Evolutionary conservation across 208 protist genomes (phyloP).

Genomic region (Acanthamoeba triangularis): DNA sequence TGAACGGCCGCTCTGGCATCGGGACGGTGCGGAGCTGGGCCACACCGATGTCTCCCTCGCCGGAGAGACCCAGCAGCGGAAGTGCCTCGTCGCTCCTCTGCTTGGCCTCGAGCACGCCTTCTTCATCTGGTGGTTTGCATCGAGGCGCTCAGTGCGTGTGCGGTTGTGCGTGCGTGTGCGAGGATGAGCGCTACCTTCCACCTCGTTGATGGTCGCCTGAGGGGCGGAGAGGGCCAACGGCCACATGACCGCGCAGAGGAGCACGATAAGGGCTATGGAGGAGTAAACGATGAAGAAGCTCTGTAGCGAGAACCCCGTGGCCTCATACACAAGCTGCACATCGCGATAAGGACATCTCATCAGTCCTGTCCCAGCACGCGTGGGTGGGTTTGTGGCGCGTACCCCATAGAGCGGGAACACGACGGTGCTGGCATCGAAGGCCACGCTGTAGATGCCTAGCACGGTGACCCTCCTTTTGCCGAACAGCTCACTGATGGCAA

Average conservation of each 20-base stretch:
- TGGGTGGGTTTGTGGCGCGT: background rate
- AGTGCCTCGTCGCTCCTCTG: background rate
- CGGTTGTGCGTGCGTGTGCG: background rate
- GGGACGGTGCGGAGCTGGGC: background rate
- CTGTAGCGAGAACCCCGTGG: background rate
- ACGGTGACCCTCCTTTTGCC: background rate
- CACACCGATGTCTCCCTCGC: background rate
- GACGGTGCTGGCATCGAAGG: background rate
- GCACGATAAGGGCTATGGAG: background rate
- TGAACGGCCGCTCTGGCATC: background rate
- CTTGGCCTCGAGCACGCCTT: background rate
- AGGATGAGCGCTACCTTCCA: background rate
- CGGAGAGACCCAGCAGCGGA: background rate
- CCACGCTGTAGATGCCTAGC: constrained; percentile 4
- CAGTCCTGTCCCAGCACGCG: background rate
- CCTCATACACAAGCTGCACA: background rate
- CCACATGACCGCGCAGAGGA: background rate
- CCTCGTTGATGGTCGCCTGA: background rate
- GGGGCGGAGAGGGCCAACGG: background rate
- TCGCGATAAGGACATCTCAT: background rate
- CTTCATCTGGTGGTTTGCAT: background rate
- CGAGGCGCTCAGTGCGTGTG: background rate
- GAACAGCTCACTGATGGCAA: background rate
- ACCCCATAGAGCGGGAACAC: background rate
- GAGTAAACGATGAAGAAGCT: background rate